Percentiles rank a stretch among this genome's conserved stretches.
These are phyloP conservation scores for Vitis rupestris DNA, from an alignment of 164 flowering plant genomes.

Conservation along the genomic window DNA sequence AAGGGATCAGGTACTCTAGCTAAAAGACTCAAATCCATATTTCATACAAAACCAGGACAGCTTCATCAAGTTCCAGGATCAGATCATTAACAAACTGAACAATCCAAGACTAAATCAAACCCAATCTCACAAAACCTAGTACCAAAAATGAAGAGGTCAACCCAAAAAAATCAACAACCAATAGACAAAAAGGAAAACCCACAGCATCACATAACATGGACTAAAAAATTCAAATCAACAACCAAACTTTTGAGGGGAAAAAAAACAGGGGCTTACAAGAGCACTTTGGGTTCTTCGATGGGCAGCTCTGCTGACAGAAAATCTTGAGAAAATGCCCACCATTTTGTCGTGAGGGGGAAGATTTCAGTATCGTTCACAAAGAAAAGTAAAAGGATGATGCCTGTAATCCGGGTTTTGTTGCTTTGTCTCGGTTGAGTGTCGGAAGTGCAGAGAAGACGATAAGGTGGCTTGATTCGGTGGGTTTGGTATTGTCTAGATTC, in stretches of 20 bases:
- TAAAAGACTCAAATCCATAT: too few relatives aligned
- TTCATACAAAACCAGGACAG: not conserved
- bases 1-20: not conserved
- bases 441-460: too few relatives aligned
- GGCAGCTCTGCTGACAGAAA: slow-evolving; percentile 46
- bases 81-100: not conserved
- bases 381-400: too few relatives aligned
- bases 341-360: slow-evolving; percentile 20
- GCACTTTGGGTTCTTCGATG: slow-evolving; percentile 84
- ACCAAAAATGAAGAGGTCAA: not conserved
- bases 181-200: not conserved
- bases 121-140: not conserved
- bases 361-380: not conserved
- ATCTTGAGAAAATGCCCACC: slow-evolving; percentile 88
- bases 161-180: not conserved
- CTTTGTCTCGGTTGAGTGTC: too few relatives aligned
- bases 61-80: not conserved
- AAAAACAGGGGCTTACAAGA: slow-evolving; percentile 39
- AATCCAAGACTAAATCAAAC: slow-evolving; percentile 11
- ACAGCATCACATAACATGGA: not conserved
- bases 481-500: too few relatives aligned
- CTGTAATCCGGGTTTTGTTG: too few relatives aligned
- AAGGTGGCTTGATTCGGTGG: too few relatives aligned
- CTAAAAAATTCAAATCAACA: not conserved
- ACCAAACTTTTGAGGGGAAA: not conserved